Evolutionary conservation across 1,139 yeast species (phyloP), one percentile per base, ranked within the genome.

Genomic region (Hansenula anomala): DNA sequence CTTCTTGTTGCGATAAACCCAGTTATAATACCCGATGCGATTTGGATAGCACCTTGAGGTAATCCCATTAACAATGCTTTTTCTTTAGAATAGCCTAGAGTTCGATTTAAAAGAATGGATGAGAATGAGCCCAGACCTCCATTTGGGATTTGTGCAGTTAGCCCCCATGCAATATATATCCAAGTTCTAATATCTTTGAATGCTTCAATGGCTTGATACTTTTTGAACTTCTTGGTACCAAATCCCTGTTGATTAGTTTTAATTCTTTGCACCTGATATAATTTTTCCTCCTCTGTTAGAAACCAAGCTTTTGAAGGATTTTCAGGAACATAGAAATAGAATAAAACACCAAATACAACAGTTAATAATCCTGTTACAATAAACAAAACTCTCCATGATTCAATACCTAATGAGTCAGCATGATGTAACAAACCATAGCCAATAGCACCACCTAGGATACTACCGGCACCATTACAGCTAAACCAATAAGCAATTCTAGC

Each of bases 211-310:
- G 78, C 62, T 53, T 80, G 87, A 37, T 71, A 57, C 55, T 53
- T 58, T 47, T 80, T 78, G 58, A 75, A 73, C 35, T 67, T 63
- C 41, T 61, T 66, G 50, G 70, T 72, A 36, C 82, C 82, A 46
- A 74, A 73, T 16, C 84, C 84, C 52, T 66, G 70, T 40, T 67
- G 63, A 48, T 69, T 69, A 7, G 48, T 49, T 39, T 66, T 58
- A 61, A 78, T 73, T 40, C 75, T 63, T 36, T 74, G 71, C 26
- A 75, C 66, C 13, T 70, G 71, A 56, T 72, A 58, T 41, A 67
- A 49, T 57, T 70, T 73, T 45, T 79, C 85, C 29, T 66, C 63
- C 14, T 66, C 70, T n/a, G 59, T 60, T 36, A 76, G 61, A 49
- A 72, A 71, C 66, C 72, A 66, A 4, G 78, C 76, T 18, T 58